Base-by-base conservation (phyloP, 139 green algal species). In the Spirogloea muscicola region DNA sequence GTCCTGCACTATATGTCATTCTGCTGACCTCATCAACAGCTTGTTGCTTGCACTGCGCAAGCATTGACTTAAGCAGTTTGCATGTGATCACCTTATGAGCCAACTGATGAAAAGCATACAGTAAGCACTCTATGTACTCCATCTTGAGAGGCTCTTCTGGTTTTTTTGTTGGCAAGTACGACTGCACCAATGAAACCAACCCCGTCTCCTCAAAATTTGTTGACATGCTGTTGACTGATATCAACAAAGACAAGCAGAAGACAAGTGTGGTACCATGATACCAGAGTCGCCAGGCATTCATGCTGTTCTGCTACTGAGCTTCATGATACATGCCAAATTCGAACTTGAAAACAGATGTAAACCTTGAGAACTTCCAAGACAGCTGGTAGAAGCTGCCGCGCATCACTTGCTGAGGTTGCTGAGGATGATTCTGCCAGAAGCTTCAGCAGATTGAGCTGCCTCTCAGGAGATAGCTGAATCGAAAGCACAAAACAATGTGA, bases 61-160 rank as follows among this genome's bases (percentile, higher is more conserved):
- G 21, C 21, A 55, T 55, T 31, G 46, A 55, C 21, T 31, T 55
- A 21, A n/a, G n/a, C 38, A 39, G 40, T 31, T 6, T 7, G 37
- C 40, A 33, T 6, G 37, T 31, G 7, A 43, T 62, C 31, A 81
- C 61, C 62, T 82, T 82, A 46, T 41, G 27, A 2, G 75, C 66
- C 9, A 80, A 33, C 43, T 82, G 67, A 48, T 80, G 59, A 48
- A 80, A 82, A 1, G 61, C 61, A 44, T 75, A 82, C 1, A 82
- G 33, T 9, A 82, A 68, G 7, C 33, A 39, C 46, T 82, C 75
- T 3, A 82, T 40, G 1, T 10, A 1, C 27, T n/a, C 29, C 1
- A 65, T 7, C 37, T 76, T 49, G n/a, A 63, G 9, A n/a, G n/a
- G n/a, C 21, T 55, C 67, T 4, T 16, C 58, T 18, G n/a, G 21